Conservation (phyloP, 331 rosid genomes). For the Spiraea crenata region DNA sequence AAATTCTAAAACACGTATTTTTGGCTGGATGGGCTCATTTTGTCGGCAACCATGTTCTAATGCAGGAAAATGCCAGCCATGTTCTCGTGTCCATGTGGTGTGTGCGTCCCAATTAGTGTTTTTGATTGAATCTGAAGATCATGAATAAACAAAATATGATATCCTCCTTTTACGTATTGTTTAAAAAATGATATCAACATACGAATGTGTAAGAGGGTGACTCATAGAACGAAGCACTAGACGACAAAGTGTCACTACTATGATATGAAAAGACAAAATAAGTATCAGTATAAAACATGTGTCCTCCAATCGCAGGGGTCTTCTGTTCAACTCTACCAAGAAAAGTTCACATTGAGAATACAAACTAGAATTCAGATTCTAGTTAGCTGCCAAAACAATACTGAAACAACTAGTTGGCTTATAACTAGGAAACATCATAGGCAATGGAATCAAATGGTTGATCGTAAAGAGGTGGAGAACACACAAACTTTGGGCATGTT, state of each 20-base stretch:
- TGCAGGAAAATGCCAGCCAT: not conserved
- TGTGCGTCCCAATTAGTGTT: too few species aligned
- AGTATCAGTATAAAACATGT: not conserved
- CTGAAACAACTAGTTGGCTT: not conserved
- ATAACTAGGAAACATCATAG: not conserved
- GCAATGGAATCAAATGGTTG: not conserved
- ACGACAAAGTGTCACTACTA: not conserved
- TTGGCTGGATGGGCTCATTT: constrained; percentile 4
- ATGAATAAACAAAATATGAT: too few species aligned
- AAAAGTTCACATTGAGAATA: not conserved
- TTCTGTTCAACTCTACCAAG: not conserved
- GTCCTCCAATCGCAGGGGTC: not conserved
- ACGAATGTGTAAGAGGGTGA: too few species aligned
- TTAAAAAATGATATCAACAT: too few species aligned
- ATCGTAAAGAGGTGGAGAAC: not conserved
- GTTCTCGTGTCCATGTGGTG: too few species aligned
- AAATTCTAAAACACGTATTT: not conserved
- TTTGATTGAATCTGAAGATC: too few species aligned
- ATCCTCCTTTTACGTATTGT: too few species aligned
- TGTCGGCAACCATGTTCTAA: not conserved
- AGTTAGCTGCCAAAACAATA: not conserved
- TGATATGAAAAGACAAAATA: not conserved
- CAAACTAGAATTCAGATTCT: not conserved
- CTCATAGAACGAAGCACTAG: too few species aligned
- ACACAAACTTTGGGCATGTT: too few species aligned